Evolutionary conservation across 2,329 filamentous ascomycete genomes (phyloP), one percentile per base, ranked within the genome.

Genomic region (Apiospora rasikravindrae): DNA sequence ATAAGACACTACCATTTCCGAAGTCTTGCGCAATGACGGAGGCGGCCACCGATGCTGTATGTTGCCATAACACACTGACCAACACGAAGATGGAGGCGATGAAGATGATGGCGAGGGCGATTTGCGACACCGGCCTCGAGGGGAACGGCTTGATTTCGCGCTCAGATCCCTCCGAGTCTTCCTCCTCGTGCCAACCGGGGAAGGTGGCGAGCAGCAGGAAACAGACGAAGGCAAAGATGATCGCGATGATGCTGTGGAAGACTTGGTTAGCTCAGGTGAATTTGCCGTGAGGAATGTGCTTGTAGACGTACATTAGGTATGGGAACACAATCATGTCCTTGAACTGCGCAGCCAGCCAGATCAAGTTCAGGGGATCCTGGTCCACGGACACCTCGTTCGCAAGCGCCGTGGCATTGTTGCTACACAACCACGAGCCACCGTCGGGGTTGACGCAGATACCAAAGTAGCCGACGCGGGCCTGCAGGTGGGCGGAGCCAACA

Each of bases 321-420:
- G 96, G 96, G 81, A 99, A 99, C 64, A 99, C 96, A 81, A 99
- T 96, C 84, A 95, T 96, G 83, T 98, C 95, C 83, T 98, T 98
- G 86, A 99, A 99, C 76, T 97, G 97, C 77, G 93, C 92, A 33
- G 96, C 96, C 71, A 99, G 90, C 96, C 96, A 99, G 78, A 99
- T 95, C 79, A 99, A 86, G 83, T 99, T 99, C 80, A 99, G 87
- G 51, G 96, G 96, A 84, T 99, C 96, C 83, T 98, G 94, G 80
- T 98, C 95, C 57, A 97, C 90, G 26, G 90, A 92, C 61, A 98
- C 90, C 83, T 98, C 92, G 82, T 96, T 93, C 49, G 96, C 96
- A 67, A 99, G 88, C 2, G 95, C 92, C 2, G 96, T 98, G 26
- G 96, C 96, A 83, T 99, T 99, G 87, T 98, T 97, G 82, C 94